Evolutionary conservation across 2,329 filamentous ascomycete genomes (phyloP), one percentile per base, ranked within the genome.

Genomic region (Sphaceloma murrayae): DNA sequence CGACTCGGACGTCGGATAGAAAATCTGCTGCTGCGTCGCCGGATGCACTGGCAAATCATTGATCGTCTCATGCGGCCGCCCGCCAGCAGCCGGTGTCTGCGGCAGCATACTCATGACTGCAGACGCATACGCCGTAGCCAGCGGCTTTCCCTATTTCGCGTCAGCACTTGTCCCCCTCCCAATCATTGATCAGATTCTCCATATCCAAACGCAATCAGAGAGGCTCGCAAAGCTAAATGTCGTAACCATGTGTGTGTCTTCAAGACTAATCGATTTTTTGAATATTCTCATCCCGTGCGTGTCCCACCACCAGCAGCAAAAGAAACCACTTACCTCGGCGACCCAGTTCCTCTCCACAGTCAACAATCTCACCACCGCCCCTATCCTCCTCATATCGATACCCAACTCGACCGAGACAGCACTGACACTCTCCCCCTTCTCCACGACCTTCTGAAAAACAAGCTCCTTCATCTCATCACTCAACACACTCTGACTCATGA

Each of bases 241-340:
- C 82, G 72, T 89, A 89, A 95, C 85, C 85, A 91, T 80, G 72
- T 78, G 62, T 69, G 65, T 79, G 88, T 96, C 88, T 94, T 95
- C 74, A 93, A 94, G 89, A 96, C 89, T 95, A 94, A 96, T 95
- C 89, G 89, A 77, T 70, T 82, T 76, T 78, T 80, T 77, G 69
- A 63, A 74, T 56, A 77, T 67, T 71, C 74, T 85, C 80, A 83
- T 83, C 79, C 82, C 70, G 51, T 52, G 54, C 58, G 46, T 22
- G 18, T 22, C 4, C 11, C n/a, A 7, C 14, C 11, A n/a, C n/a
- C n/a, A n/a, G 11, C 30, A 33, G 30, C 34, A n/a, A 39, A 34
- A 51, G 43, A 19, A 45, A 38, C 13, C 43, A 68, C 85, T 73
- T 74, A 94, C 88, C 70, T 88, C 72, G 55, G 69, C 62, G 50